Base-by-base conservation (phyloP, 257 asterid genomes). In the Solanum chaucha region DNA sequence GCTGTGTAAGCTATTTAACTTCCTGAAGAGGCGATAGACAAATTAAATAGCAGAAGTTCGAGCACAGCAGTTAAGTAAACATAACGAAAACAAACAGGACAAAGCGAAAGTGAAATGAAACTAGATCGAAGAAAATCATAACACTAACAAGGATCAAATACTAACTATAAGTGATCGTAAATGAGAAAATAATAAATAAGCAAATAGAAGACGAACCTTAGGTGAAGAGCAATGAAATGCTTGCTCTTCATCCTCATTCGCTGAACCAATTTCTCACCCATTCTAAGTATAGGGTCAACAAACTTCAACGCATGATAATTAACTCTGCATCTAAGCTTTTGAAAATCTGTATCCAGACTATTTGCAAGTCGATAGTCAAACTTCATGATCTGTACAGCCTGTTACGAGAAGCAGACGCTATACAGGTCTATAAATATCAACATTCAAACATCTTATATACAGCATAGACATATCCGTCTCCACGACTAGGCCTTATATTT, bases 301-400 rank as follows among this genome's bases (percentile, higher is more conserved):
- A 97, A 97, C 93, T 89, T 96, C 90, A 97, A 89, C 26, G 99
- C 97, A 67, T 96, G 99, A 92, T 96, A 97, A 86, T 97, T 97
- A 84, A 93, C 98, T 93, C 98, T 93, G 90, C 99, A 96, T 87
- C 99, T 91, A 87, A 97, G 99, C 94, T 94, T 97, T 90, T 97
- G 99, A 85, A 94, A 89, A 84, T 97, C 99, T 26, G 90, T 87
- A 80, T 90, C 92, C 93, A 97, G 89, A 89, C 88, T 93, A 92
- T 96, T 97, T 86, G 98, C 88, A 91, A 97, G 99, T 88, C 99
- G 95, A 85, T 96, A 95, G 89, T 97, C 99, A 86, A 93, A 97
- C 89, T 96, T 97, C 91, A 93, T 95, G 92, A 97, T 90, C 93
- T 93, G 95, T 88, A 97, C 93, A 86, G 98, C 99, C 99, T 97